phyloP scores from a whole-genome alignment of 495 filamentous ascomycete genomes.

The Astrocystis sublimbata region DNA sequence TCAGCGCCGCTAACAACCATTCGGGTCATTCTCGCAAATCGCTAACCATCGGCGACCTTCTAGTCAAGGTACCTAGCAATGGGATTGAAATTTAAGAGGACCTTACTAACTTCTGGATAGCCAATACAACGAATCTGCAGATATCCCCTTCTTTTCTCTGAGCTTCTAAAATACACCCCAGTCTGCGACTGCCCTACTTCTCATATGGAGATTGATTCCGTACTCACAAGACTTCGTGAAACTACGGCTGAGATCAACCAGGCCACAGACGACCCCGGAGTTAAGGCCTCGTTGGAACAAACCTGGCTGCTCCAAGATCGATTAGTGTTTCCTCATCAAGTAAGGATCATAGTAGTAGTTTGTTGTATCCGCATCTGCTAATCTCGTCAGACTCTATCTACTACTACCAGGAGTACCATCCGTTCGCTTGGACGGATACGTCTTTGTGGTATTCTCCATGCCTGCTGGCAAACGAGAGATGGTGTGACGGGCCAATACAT shows the following conservation, averaged over 20 bases:
- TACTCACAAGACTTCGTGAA: constrained; percentile 69
- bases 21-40: constrained; percentile 67
- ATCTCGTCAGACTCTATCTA: constrained; percentile 39
- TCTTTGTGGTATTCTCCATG: constrained; percentile 84
- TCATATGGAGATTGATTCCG: constrained; percentile 74
- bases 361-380: constrained; percentile 21
- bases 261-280: constrained; percentile 64
- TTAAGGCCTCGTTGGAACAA: constrained; percentile 63
- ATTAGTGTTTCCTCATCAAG: constrained; percentile 69
- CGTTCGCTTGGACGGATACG: constrained; percentile 77
- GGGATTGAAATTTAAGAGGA: background rate
- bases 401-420: constrained; percentile 57
- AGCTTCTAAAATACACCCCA: constrained; percentile 78
- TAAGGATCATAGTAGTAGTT: constrained; percentile 41
- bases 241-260: constrained; percentile 74
- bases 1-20: constrained; percentile 68
- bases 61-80: constrained; percentile 80
- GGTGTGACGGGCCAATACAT: constrained; percentile 76
- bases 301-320: constrained; percentile 80
- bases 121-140: constrained; percentile 92
- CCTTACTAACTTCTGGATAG: constrained; percentile 47
- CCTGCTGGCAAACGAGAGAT: constrained; percentile 72
- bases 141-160: constrained; percentile 84
- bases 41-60: constrained; percentile 77
- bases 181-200: constrained; percentile 80